Evolutionary conservation across 768 basidiomycete species (phyloP).

Genomic region (Antrodiella citrinella): DNA sequence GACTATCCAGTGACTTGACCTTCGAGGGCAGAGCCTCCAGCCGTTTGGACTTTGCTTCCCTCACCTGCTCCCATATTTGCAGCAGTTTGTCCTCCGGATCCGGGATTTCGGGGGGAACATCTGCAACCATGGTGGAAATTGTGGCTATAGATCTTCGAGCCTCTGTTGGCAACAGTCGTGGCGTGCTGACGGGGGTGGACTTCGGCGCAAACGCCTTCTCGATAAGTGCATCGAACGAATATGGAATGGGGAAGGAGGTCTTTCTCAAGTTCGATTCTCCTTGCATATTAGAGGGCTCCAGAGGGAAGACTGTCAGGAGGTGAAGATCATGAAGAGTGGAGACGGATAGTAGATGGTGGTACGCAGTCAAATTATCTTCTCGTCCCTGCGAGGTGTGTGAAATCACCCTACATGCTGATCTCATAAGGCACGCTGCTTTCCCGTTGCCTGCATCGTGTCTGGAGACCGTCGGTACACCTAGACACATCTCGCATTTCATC

Average conservation of each 20-base stretch:
- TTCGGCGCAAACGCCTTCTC: constrained; percentile 16
- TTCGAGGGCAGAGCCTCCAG: constrained; percentile 65
- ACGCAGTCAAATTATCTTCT: background rate
- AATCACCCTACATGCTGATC: background rate
- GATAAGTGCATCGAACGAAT: constrained; percentile 15
- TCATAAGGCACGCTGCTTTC: background rate
- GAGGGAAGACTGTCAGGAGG: background rate
- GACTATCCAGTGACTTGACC: constrained; percentile 59
- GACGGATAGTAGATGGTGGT: background rate
- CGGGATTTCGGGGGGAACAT: constrained; percentile 13
- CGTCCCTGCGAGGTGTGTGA: background rate
- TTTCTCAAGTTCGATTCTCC: background rate
- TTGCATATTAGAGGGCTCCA: background rate
- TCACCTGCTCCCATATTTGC: constrained; percentile 58
- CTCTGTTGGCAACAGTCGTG: constrained; percentile 1
- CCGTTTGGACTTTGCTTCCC: constrained; percentile 54
- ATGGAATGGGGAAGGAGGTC: constrained; percentile 4
- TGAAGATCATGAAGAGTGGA: background rate
- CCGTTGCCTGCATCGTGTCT: background rate
- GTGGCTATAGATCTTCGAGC: background rate
- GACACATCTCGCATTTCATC: too few species aligned
- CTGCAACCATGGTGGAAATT: background rate
- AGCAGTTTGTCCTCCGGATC: constrained; percentile 31
- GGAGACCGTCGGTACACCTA: background rate
- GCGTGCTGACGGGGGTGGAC: constrained; percentile 1